A percentile compares a stretch with the other conserved stretches of the same genome.
Evolutionary conservation across 805 yeast species (phyloP).

Genomic region (Candida sphagnicola): DNA sequence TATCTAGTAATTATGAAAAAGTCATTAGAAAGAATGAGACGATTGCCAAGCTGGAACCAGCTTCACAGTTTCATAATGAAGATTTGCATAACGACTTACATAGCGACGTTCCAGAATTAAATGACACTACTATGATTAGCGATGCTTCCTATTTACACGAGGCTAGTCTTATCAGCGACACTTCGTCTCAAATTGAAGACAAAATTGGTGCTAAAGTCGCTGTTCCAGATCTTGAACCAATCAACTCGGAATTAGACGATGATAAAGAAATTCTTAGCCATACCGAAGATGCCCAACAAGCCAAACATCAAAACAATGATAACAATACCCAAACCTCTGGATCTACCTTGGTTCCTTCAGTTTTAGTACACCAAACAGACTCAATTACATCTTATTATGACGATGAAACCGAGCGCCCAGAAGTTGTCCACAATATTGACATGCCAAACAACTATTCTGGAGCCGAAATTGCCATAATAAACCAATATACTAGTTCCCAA

Average conservation of each 20-base stretch:
- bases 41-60: constrained; percentile 5
- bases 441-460: constrained; percentile 2
- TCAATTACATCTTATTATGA: constrained; percentile 5
- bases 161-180: not conserved
- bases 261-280: too few species aligned
- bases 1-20: not conserved
- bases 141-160: not conserved
- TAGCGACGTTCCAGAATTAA: not conserved
- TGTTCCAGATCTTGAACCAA: not conserved
- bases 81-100: not conserved
- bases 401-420: not conserved
- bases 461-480: constrained; percentile 18
- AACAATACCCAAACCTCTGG: constrained; percentile 1
- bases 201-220: not conserved
- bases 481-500: constrained; percentile 16
- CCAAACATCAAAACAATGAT: not conserved
- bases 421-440: not conserved
- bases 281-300: too few species aligned
- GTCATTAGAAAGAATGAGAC: not conserved
- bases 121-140: constrained; percentile 2
- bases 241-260: too few species aligned
- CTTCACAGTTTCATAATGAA: not conserved
- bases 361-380: not conserved
- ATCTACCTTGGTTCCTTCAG: constrained; percentile 3
- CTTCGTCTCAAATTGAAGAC: not conserved